Percentiles rank a stretch among this genome's conserved stretches.
Evolutionary conservation across 768 basidiomycete species (phyloP).

Genomic region (Pleurotus platypus): DNA sequence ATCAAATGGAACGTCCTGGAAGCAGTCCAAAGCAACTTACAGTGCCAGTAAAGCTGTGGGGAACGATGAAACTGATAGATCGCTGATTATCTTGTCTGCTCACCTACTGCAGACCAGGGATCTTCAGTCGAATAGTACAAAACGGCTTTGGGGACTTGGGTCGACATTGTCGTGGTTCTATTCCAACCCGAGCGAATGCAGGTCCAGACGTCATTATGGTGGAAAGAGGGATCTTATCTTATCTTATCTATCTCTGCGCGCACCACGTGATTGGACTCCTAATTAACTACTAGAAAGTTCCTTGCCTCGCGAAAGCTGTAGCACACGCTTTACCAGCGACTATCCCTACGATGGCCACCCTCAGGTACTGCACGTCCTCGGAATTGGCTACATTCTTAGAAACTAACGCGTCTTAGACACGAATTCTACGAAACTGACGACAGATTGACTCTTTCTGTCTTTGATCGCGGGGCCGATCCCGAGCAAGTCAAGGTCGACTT

Average conservation of each 20-base stretch:
- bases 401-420: slow-evolving; percentile 42
- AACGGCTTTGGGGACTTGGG: slow-evolving; percentile 67
- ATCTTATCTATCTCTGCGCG: not conserved
- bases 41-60: slow-evolving; percentile 48
- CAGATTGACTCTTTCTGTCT: slow-evolving; percentile 66
- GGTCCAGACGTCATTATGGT: not conserved
- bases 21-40: slow-evolving; percentile 31
- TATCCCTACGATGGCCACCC: slow-evolving; percentile 26
- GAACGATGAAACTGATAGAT: not conserved
- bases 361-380: slow-evolving; percentile 21
- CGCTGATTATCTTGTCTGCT: slow-evolving; percentile 13
- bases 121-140: slow-evolving; percentile 65
- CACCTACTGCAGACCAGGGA: slow-evolving; percentile 65
- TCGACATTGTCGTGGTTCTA: slow-evolving; percentile 21
- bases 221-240: not conserved
- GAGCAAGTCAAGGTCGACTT: slow-evolving; percentile 58
- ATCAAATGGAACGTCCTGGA: slow-evolving; percentile 5
- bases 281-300: slow-evolving; percentile 10
- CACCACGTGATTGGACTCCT: slow-evolving; percentile 1
- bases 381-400: not conserved
- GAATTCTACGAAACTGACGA: slow-evolving; percentile 90
- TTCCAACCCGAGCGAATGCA: not conserved
- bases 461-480: slow-evolving; percentile 74
- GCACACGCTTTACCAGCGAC: not conserved
- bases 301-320: not conserved